Evolutionary conservation across 2,329 filamentous ascomycete species (phyloP).

Genomic region (Ophiostoma novo-ulmi): DNA sequence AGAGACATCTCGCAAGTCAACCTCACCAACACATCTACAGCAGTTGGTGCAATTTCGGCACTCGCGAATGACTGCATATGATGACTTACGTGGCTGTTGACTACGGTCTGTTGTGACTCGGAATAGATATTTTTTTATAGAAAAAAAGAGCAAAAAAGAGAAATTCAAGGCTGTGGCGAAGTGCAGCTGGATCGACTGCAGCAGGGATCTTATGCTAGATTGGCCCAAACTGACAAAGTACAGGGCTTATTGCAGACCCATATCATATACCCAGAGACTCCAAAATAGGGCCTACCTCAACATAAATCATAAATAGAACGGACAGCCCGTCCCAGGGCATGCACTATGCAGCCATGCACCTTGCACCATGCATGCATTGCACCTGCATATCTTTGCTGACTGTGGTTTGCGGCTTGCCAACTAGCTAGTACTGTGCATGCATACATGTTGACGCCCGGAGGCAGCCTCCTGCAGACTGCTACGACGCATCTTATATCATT

Average conservation of each 20-base stretch:
- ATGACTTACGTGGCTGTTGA: neutral
- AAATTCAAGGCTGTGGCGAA: slow-evolving; percentile 11
- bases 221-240: neutral
- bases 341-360: neutral
- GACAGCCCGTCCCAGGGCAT: slow-evolving; percentile 8
- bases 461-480: slow-evolving; percentile 15
- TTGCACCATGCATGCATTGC: slow-evolving; percentile 5
- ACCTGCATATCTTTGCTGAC: neutral
- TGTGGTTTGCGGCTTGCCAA: neutral
- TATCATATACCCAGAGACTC: too few relatives aligned
- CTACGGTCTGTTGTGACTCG: neutral
- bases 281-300: neutral
- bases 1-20: neutral
- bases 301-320: neutral
- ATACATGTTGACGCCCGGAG: slow-evolving; percentile 1
- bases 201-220: slow-evolving; percentile 3
- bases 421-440: neutral
- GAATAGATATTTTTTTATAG: neutral
- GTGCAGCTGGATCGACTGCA: slow-evolving; percentile 13
- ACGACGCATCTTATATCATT: neutral
- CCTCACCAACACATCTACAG: neutral
- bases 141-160: neutral
- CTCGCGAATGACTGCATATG: slow-evolving; percentile 9
- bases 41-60: neutral
- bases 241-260: neutral